These are phyloP conservation scores for Candida mattraensis DNA, from an alignment of 805 yeast species.

Conservation along the genomic window DNA sequence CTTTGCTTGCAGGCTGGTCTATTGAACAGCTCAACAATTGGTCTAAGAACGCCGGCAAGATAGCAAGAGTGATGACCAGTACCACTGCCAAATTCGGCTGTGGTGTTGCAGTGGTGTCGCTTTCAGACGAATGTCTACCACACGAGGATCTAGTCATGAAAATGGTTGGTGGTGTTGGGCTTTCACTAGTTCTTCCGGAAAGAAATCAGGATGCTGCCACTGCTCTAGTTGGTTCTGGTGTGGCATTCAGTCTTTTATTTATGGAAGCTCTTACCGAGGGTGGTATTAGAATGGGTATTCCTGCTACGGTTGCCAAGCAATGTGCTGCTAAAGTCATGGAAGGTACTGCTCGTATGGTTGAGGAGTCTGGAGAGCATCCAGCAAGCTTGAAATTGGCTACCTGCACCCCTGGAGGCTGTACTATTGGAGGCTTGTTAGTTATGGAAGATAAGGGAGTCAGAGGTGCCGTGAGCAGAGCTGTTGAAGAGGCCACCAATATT, in stretches of 20 bases:
- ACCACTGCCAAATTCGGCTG: constrained; percentile 92
- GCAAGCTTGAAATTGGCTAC: constrained; percentile 83
- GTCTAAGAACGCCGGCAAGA: constrained; percentile 40
- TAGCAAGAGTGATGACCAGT: constrained; percentile 96
- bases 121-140: constrained; percentile 50
- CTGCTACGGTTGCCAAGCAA: constrained; percentile 74
- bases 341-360: constrained; percentile 91
- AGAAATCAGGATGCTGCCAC: constrained; percentile 96
- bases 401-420: constrained; percentile 97
- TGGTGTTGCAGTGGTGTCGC: constrained; percentile 92
- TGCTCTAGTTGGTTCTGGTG: constrained; percentile 93
- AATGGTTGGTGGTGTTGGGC: constrained; percentile 64
- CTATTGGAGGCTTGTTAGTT: constrained; percentile 90
- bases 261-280: constrained; percentile 93
- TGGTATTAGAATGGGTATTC: constrained; percentile 92
- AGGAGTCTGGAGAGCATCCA: constrained; percentile 81
- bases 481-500: constrained; percentile 87
- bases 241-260: constrained; percentile 88
- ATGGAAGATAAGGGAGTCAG: constrained; percentile 92
- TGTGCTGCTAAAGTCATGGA: constrained; percentile 93
- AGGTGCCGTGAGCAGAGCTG: constrained; percentile 82
- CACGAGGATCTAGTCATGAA: constrained; percentile 49
- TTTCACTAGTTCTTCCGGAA: constrained; percentile 72
- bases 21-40: constrained; percentile 60
- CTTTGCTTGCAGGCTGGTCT: constrained; percentile 92